Evolutionary conservation across 305 asterid genomes (phyloP).

Genomic region (Fraxinus floribunda): DNA sequence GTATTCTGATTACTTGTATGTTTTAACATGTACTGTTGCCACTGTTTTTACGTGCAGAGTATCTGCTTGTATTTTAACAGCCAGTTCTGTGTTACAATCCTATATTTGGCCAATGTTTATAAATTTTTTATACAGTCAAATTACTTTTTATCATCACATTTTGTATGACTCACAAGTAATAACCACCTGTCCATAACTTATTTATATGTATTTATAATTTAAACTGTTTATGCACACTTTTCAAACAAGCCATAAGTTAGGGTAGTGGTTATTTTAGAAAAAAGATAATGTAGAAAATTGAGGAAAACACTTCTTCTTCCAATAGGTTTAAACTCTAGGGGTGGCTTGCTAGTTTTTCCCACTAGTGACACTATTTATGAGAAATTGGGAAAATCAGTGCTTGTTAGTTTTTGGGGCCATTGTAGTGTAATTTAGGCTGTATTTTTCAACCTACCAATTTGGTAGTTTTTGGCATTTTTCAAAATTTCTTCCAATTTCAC

Average conservation of each 20-base stretch:
- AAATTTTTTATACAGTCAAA: no score
- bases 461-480: not conserved
- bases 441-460: not conserved
- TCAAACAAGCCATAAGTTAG: not conserved
- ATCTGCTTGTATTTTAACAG: not conserved
- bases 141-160: not conserved
- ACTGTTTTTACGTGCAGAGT: not conserved
- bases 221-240: not conserved
- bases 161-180: not conserved
- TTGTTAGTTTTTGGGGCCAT: not conserved
- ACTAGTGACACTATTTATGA: not conserved
- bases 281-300: not conserved
- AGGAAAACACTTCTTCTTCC: not conserved
- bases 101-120: not conserved
- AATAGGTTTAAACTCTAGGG: not conserved
- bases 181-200: not conserved
- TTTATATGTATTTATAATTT: no score
- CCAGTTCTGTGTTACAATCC: not conserved
- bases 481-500: not conserved
- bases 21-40: not conserved
- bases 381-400: not conserved
- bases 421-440: not conserved
- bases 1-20: constrained; percentile 12
- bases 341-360: not conserved
- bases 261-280: not conserved